These are phyloP conservation scores for Tetrahymena borealis DNA, from an alignment of 73 alveolate genomes.

Conservation along the genomic window DNA sequence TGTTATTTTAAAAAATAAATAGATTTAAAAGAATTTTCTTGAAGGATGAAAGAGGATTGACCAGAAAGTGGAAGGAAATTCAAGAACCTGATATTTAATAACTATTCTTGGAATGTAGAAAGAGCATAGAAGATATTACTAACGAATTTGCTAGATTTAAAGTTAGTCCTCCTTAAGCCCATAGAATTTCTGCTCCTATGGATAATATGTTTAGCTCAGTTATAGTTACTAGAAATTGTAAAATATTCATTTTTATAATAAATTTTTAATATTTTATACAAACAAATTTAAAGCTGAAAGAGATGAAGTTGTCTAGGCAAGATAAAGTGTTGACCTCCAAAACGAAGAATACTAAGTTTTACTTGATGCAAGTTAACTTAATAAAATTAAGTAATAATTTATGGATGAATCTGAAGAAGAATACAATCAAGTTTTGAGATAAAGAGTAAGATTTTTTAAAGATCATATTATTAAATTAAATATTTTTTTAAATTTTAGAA, in stretches of 20 bases:
- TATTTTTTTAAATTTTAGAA: slow-evolving; percentile 1
- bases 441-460: neutral
- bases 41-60: neutral
- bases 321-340: neutral
- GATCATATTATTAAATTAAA: neutral
- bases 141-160: neutral
- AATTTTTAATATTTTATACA: neutral
- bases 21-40: neutral
- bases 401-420: neutral
- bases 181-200: neutral
- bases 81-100: neutral
- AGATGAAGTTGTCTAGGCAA: neutral
- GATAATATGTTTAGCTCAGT: neutral
- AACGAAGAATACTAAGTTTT: neutral
- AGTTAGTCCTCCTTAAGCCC: neutral
- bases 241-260: neutral
- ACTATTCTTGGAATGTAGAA: neutral
- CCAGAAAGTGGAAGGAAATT: neutral
- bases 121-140: neutral
- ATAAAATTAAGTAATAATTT: neutral
- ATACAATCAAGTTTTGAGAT: neutral
- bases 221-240: neutral
- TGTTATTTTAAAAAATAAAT: neutral
- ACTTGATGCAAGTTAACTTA: neutral
- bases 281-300: neutral